Evolutionary conservation across 176 grass and related monocot species (phyloP).

Genomic region (Aegilops sharonensis): DNA sequence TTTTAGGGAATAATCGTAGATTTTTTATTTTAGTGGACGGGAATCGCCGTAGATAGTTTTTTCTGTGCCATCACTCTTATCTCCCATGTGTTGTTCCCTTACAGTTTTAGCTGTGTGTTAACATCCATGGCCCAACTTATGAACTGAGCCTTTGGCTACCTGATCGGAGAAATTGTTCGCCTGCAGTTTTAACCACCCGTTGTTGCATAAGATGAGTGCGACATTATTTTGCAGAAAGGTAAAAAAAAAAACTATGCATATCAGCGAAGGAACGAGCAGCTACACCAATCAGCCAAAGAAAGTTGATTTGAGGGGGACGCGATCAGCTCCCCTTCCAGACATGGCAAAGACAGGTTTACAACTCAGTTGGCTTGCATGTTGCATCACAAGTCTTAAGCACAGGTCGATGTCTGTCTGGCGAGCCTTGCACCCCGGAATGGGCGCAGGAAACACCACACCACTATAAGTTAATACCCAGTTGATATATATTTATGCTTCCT

Average conservation of each 20-base stretch:
- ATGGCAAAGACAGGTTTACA: background rate
- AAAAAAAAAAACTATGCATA: background rate
- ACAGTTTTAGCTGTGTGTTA: too few species aligned
- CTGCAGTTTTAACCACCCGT: too few species aligned
- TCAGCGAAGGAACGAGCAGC: background rate
- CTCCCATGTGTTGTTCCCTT: too few species aligned
- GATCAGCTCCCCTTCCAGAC: background rate
- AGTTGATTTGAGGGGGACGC: background rate
- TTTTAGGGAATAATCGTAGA: too few species aligned
- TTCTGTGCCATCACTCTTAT: too few species aligned
- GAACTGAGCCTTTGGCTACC: too few species aligned
- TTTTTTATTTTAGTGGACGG: too few species aligned
- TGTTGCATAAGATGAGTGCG: too few species aligned
- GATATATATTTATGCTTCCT: slow-evolving; percentile 32
- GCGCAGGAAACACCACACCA: background rate
- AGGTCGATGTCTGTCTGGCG: background rate
- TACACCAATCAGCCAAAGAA: background rate
- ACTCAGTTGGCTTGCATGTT: background rate
- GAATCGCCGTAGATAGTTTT: too few species aligned
- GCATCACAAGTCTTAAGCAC: background rate
- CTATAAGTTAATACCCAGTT: slow-evolving; percentile 16
- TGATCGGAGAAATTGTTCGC: too few species aligned
- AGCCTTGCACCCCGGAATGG: background rate
- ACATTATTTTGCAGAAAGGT: too few species aligned
- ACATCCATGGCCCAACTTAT: too few species aligned